Conservation (phyloP, 2,329 filamentous ascomycete genomes). For the Lasiodiplodia gonubiensis region DNA sequence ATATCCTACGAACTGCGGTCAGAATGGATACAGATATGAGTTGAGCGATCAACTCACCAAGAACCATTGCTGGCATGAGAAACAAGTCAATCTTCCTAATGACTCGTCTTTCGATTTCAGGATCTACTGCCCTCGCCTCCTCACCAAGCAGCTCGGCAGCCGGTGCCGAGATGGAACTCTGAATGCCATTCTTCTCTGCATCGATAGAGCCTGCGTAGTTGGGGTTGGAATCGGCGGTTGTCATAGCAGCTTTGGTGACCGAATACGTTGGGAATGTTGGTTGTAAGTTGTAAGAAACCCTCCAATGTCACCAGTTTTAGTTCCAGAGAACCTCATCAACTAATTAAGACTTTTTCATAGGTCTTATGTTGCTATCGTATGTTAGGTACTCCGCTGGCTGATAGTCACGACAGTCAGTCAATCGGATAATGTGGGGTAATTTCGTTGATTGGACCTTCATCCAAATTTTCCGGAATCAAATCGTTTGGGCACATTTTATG, state of each 20-base stretch:
- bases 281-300: neutral
- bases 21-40: neutral
- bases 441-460: neutral
- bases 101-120: slow-evolving; percentile 60
- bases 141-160: neutral
- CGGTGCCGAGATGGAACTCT: neutral
- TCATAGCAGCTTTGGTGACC: neutral
- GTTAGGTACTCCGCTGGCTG: too few relatives aligned
- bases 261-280: neutral
- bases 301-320: neutral
- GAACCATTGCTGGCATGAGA: slow-evolving; percentile 69
- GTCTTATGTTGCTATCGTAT: too few relatives aligned
- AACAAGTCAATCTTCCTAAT: slow-evolving; percentile 71
- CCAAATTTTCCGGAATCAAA: neutral
- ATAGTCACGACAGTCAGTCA: too few relatives aligned
- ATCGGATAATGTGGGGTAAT: too few relatives aligned
- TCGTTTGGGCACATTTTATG: neutral
- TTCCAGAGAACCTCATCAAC: neutral
- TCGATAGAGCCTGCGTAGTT: neutral
- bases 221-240: neutral
- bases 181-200: neutral
- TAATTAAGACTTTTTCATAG: neutral
- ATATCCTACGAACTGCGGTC: slow-evolving; percentile 51
- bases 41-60: slow-evolving; percentile 36
- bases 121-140: slow-evolving; percentile 47